A percentile compares a stretch with the other conserved stretches of the same genome.
Evolutionary conservation across 2,329 filamentous ascomycete species (phyloP).

Genomic region (Alternaria novae-zelandiae): DNA sequence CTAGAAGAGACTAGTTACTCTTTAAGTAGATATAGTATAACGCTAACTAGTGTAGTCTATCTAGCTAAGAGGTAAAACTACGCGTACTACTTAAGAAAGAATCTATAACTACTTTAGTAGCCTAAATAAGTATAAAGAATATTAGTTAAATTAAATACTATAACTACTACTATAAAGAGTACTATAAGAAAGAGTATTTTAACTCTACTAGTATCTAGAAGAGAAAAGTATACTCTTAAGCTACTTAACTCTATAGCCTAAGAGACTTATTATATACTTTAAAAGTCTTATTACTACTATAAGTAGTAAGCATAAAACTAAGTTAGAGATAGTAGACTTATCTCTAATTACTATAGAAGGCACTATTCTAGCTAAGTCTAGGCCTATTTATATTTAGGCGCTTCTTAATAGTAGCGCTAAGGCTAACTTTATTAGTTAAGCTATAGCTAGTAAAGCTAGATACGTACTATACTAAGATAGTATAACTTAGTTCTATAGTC

Average conservation of each 20-base stretch:
- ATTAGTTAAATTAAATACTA: background rate
- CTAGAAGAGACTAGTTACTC: too few species aligned
- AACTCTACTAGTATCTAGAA: background rate
- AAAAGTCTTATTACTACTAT: too few species aligned
- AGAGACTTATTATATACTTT: background rate
- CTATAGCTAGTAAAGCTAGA: background rate
- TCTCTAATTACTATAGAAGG: background rate
- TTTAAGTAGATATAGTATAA: too few species aligned
- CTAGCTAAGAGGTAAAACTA: too few species aligned
- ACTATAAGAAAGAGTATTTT: slow-evolving; percentile 4
- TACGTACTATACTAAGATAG: too few species aligned
- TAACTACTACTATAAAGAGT: background rate
- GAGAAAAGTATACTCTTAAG: background rate
- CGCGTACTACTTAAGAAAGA: too few species aligned
- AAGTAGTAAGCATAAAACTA: too few species aligned
- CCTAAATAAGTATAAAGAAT: background rate
- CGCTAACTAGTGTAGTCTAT: too few species aligned
- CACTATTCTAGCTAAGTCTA: background rate
- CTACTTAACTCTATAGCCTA: background rate
- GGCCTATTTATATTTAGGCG: background rate
- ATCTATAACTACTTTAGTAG: too few species aligned
- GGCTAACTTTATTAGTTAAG: background rate
- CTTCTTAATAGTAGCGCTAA: background rate
- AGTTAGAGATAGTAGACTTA: background rate
- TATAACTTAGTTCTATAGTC: too few species aligned